Base-by-base conservation (phyloP, 495 filamentous ascomycete genomes). In the Poronia punctata region DNA sequence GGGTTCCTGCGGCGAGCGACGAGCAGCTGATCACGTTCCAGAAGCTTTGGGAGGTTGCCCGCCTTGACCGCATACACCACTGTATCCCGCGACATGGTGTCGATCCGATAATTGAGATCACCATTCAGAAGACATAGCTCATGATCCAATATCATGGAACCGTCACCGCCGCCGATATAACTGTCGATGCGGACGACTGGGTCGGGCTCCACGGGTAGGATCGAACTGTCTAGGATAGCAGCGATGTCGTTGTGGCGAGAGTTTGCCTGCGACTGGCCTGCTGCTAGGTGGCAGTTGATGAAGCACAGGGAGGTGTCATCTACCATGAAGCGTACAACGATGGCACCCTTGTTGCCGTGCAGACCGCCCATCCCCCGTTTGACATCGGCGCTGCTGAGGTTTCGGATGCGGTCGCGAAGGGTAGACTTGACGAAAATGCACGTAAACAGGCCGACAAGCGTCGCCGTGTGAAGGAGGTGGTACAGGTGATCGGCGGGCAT, bases 71-170 rank as follows among this genome's bases (percentile, higher is more conserved):
- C 86, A 39, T 80, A 80, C 35, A 98, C 83, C 24, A 97, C 88
- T 6, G 84, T 84, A 52, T 96, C 84, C 7, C 92, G 83, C 14
- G 83, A 81, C 73, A 96, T 95, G n/a, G 88, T 82, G 60, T 98
- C 92, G 53, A 98, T 97, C 27, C 92, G 88, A 64, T 98, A 98
- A 60, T 98, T 98, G 29, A 98, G 76, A 56, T 98, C 92, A 12
- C 92, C 92, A 56, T 97, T 96, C 14, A 96, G 63, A 35, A 98
- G 80, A 54, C 92, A 98, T 14, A 97, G 82, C 60, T 98, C 92
- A 52, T 98, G 90, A 50, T 98, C 92, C 35, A 96, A 75, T 35
- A 98, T 84, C 88, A 97, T 93, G 16, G 81, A 83, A 7, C 92
- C 92, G 54, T 98, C 92, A 11, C 92, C 92, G 23, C 92, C 92